Percentiles rank a stretch among this genome's conserved stretches.
Conservation (phyloP, 2,329 filamentous ascomycete species). For the Aspergillus uvarum region DNA sequence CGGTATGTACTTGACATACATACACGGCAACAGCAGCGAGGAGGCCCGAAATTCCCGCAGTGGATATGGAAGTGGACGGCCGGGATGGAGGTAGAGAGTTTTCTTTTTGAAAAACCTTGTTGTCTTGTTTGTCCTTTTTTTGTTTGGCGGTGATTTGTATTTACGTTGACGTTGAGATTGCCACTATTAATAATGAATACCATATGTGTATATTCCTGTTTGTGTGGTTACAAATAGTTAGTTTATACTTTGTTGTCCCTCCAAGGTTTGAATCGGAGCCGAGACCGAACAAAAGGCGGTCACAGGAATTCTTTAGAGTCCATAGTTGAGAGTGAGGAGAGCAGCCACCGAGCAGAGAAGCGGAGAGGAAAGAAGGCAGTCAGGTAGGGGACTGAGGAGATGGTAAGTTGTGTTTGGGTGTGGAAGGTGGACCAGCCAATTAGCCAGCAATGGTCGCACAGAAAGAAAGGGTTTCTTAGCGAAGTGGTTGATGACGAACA, state of each 20-base stretch:
- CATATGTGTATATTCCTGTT: not conserved
- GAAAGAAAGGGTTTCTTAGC: slow-evolving; percentile 1
- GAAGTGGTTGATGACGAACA: not conserved
- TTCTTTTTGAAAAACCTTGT: too few relatives aligned
- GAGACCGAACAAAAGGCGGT: slow-evolving; percentile 11
- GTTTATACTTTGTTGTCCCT: too few relatives aligned
- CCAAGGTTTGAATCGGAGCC: not conserved
- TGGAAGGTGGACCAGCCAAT: not conserved
- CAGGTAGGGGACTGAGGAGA: not conserved
- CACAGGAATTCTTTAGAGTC: not conserved
- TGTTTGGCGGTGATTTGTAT: not conserved
- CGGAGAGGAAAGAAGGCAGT: not conserved
- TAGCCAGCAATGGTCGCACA: not conserved
- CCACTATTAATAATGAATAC: not conserved
- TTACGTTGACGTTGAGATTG: not conserved
- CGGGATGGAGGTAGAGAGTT: not conserved
- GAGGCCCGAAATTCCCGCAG: slow-evolving; percentile 6
- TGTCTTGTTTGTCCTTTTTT: not conserved
- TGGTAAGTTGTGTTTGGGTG: not conserved
- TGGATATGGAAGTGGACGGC: not conserved
- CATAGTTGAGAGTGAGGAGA: not conserved
- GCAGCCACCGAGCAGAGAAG: too few relatives aligned
- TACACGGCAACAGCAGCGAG: slow-evolving; percentile 1
- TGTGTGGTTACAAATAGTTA: not conserved
- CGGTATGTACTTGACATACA: not conserved